Conservation (phyloP, 1,284 basidiomycete genomes). For the Apiotrichum laibachii region DNA sequence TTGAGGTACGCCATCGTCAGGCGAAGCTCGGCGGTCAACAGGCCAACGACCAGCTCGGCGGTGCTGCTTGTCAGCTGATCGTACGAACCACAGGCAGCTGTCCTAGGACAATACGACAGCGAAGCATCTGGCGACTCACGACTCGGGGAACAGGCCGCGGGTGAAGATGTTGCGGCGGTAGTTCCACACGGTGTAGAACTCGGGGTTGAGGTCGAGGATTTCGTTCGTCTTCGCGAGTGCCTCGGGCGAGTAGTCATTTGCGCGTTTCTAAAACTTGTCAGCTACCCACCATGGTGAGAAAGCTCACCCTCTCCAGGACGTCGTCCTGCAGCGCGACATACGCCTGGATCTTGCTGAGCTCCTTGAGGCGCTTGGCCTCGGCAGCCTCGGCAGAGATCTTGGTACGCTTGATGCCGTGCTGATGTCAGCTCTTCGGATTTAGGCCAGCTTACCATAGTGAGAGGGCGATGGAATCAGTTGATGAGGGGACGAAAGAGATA, state of each 20-base stretch:
- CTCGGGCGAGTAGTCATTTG: conserved; percentile 63
- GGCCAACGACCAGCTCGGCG: conserved; percentile 61
- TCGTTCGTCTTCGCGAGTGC: conserved; percentile 70
- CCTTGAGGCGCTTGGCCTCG: conserved; percentile 65
- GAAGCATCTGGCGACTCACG: conserved; percentile 53
- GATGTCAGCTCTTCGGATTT: no score
- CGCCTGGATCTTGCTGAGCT: conserved; percentile 69
- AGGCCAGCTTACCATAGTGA: conserved; percentile 16
- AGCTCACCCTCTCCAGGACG: conserved; percentile 64
- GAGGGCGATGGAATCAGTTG: not conserved
- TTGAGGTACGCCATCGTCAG: conserved; percentile 77
- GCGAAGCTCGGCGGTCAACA: conserved; percentile 70
- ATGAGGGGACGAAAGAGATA: no score
- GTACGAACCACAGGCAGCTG: no score
- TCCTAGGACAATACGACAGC: no score
- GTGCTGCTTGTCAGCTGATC: conserved; percentile 6
- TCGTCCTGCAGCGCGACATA: conserved; percentile 68
- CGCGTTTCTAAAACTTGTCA: conserved; percentile 60
- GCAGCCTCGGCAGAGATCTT: conserved; percentile 63
- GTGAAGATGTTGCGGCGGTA: conserved; percentile 75
- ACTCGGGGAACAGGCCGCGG: conserved; percentile 65
- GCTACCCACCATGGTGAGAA: not conserved
- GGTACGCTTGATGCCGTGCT: conserved; percentile 75
- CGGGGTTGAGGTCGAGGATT: conserved; percentile 77
- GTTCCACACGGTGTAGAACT: conserved; percentile 92